Base-by-base conservation (phyloP, 2,329 filamentous ascomycete species). In the Ophiostoma ips region DNA sequence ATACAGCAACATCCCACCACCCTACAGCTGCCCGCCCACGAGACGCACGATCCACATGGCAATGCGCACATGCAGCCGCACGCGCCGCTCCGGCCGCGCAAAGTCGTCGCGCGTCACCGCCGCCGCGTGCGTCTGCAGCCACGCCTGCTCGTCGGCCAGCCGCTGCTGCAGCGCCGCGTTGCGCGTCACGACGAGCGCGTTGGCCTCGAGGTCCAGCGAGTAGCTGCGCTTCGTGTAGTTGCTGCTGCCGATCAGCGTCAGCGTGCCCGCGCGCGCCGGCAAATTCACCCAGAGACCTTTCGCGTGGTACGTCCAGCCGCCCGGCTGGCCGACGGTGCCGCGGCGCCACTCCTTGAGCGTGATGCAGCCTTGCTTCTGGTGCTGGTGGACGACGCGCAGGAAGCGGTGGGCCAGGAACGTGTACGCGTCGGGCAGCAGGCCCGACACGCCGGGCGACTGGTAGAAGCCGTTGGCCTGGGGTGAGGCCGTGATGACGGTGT, bases 201-300 rank as follows among this genome's bases (percentile, higher is more conserved):
- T 92, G 0, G 84, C 85, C 63, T 98, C 92, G 2, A 98, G 73
- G 65, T 98, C 92, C 38, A 95, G 76, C 37, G 83, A 83, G 66
- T 98, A 96, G 61, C 87, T 94, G 30, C 92, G 75, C 64, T 92
- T 89, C 0, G 92, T 98, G 65, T 96, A 98, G 62, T 98, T 98
- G 10, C 84, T 92, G 62, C 86, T 94, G 1, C 92, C 92, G 1
- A 98, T 77, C 16, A 96, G 72, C 31, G 82, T 94, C 50, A 96
- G 72, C 0, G 88, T 88, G 36, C 80, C 68, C 34, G 71, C 64
- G 44, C 83, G 76, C 2, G 72, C 70, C 0, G 83, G 77, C 50
- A 90, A 71, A 0, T 85, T 87, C 24, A 95, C 73, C 90, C 90
- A 96, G 2, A 96, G 71, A 0, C 92, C 92, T 66, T 98, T 98